phyloP scores from a whole-genome alignment of 441 rosid genomes.

The Pelargonium cotyledonis region DNA sequence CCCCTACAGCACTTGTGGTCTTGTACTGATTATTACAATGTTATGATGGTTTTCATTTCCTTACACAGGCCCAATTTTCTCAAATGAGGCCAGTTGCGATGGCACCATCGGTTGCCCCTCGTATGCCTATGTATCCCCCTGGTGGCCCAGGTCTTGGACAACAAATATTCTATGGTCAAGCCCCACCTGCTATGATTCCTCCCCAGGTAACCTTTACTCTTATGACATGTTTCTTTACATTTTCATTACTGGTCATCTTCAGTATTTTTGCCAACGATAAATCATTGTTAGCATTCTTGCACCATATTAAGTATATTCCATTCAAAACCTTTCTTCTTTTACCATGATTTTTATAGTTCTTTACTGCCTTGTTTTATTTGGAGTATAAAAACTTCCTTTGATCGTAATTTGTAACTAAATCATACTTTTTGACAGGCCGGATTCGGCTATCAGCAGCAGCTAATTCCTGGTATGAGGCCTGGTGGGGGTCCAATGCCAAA shows the following conservation, averaged over 20 bases:
- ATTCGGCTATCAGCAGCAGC: conserved; percentile 72
- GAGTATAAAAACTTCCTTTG: background rate
- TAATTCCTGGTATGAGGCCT: conserved; percentile 11
- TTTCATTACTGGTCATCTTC: background rate
- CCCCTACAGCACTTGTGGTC: too few relatives aligned
- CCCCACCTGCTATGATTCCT: conserved; percentile 58
- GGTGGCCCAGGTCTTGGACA: conserved; percentile 52
- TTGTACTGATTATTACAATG: too few relatives aligned
- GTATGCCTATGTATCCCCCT: conserved; percentile 55
- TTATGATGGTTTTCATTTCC: too few relatives aligned
- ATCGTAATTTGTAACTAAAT: too few relatives aligned
- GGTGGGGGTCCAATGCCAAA: conserved; percentile 42
- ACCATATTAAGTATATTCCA: too few relatives aligned
- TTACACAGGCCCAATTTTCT: conserved; percentile 16
- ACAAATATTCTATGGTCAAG: conserved; percentile 58
- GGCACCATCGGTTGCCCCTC: conserved; percentile 47
- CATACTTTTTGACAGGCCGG: conserved; percentile 39
- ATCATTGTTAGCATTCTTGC: too few relatives aligned
- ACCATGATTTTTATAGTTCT: too few relatives aligned
- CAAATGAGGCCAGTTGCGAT: conserved; percentile 60
- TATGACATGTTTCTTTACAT: background rate
- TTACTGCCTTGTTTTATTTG: too few relatives aligned
- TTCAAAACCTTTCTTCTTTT: too few relatives aligned
- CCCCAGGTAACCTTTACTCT: conserved; percentile 2
- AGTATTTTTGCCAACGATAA: too few relatives aligned